These are phyloP conservation scores for Pseudogymnoascus sp. DNA, from an alignment of 2,329 filamentous ascomycete species.

Conservation along the genomic window DNA sequence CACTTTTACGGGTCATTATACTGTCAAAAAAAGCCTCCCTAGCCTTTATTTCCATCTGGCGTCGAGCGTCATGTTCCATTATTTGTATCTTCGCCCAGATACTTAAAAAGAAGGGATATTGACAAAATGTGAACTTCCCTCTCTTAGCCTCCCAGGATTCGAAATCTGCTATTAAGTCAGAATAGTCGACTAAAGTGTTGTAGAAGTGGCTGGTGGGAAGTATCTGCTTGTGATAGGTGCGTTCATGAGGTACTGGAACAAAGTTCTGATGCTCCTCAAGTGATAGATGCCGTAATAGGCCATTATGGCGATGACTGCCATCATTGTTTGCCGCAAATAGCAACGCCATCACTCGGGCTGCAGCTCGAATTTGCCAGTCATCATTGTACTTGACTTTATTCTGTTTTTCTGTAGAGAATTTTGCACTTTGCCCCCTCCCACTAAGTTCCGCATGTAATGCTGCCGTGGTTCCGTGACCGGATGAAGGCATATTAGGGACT, in stretches of 20 bases:
- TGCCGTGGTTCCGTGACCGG: conserved; percentile 50
- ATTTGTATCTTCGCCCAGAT: conserved; percentile 91
- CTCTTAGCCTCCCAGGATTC: conserved; percentile 74
- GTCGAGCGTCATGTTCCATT: conserved; percentile 75
- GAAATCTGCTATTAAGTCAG: conserved; percentile 79
- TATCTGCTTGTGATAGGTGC: conserved; percentile 52
- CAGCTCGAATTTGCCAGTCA: conserved; percentile 84
- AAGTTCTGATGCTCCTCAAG: conserved; percentile 22
- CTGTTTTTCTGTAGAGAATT: conserved; percentile 44
- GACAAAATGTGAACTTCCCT: conserved; percentile 76
- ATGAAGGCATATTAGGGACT: conserved; percentile 62
- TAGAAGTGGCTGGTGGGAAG: conserved; percentile 81
- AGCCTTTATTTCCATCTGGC: conserved; percentile 84
- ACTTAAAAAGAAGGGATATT: conserved; percentile 85
- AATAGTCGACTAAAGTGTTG: conserved; percentile 74
- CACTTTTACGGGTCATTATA: conserved; percentile 64
- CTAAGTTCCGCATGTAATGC: conserved; percentile 73
- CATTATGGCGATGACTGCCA: conserved; percentile 23
- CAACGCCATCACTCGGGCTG: conserved; percentile 69
- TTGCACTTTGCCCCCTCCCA: conserved; percentile 38
- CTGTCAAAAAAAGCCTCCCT: conserved; percentile 86
- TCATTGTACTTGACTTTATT: conserved; percentile 60
- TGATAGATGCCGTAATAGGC: conserved; percentile 27
- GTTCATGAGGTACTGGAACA: conserved; percentile 23
- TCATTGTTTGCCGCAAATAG: conserved; percentile 74